Evolutionary conservation across 2,329 filamentous ascomycete genomes (phyloP).

Genomic region (Trichoderma harzianum): DNA sequence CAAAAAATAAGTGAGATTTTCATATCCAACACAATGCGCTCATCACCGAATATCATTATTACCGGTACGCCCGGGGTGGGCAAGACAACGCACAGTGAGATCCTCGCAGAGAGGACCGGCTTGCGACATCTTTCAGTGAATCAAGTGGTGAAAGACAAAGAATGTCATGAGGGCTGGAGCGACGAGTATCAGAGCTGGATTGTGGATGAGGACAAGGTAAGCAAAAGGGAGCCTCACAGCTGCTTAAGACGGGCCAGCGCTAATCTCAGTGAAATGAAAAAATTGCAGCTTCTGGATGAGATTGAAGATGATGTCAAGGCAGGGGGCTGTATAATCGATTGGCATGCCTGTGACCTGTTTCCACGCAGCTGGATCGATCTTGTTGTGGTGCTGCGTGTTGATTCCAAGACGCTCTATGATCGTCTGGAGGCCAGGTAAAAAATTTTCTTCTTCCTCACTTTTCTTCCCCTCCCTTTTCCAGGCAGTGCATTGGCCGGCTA

Average conservation of each 20-base stretch:
- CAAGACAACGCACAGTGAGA: conserved; percentile 89
- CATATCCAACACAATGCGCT: conserved; percentile 39
- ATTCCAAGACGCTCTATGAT: conserved; percentile 80
- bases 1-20: not conserved
- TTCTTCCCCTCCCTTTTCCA: not conserved
- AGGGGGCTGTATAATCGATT: conserved; percentile 90
- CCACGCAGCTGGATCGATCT: conserved; percentile 92
- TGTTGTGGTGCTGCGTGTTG: conserved; percentile 83
- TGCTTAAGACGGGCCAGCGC: not conserved
- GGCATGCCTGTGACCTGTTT: conserved; percentile 96
- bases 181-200: conserved; percentile 85
- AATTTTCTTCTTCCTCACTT: conserved; percentile 17
- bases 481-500: not conserved
- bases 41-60: conserved; percentile 81
- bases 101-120: conserved; percentile 70
- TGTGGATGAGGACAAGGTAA: conserved; percentile 92
- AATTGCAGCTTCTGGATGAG: conserved; percentile 71
- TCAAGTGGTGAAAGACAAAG: conserved; percentile 82
- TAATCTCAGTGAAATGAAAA: not conserved
- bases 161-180: conserved; percentile 84
- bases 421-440: conserved; percentile 67
- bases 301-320: conserved; percentile 76
- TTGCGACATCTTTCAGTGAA: conserved; percentile 86
- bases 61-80: conserved; percentile 95
- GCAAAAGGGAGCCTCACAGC: conserved; percentile 20